phyloP scores from a whole-genome alignment of 495 filamentous ascomycete species.

The Aspergillus funiculosus region DNA sequence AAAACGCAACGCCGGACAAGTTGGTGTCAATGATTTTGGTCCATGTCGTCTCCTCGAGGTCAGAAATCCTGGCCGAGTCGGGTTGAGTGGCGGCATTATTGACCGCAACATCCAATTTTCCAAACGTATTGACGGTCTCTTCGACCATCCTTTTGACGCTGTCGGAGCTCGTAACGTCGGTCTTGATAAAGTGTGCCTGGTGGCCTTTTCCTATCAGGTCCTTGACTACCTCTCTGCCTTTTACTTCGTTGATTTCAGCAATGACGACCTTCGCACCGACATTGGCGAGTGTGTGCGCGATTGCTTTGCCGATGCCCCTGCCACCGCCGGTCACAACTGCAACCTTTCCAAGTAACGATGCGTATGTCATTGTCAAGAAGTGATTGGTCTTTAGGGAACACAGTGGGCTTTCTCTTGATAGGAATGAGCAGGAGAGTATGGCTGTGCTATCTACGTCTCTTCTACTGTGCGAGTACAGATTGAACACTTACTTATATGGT shows the following conservation, averaged over 20 bases:
- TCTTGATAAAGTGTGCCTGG: slow-evolving; percentile 18
- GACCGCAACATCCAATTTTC: slow-evolving; percentile 18
- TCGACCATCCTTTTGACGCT: slow-evolving; percentile 16
- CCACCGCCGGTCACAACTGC: slow-evolving; percentile 39
- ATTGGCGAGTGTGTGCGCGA: slow-evolving; percentile 31
- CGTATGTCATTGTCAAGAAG: too few species aligned
- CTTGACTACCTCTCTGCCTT: slow-evolving; percentile 20
- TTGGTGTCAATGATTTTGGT: slow-evolving; percentile 8
- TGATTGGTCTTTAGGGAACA: too few species aligned
- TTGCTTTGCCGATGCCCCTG: slow-evolving; percentile 43
- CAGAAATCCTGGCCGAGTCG: slow-evolving; percentile 1
- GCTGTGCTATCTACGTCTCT: too few species aligned
- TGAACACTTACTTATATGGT: too few species aligned
- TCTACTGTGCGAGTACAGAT: too few species aligned
- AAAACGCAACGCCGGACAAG: slow-evolving; percentile 17
- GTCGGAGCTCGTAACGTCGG: slow-evolving; percentile 17
- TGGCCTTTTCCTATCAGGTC: slow-evolving; percentile 8
- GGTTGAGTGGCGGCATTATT: slow-evolving; percentile 20
- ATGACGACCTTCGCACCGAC: slow-evolving; percentile 41
- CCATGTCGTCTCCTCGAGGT: slow-evolving; percentile 17
- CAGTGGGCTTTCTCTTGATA: too few species aligned
- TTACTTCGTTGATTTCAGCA: slow-evolving; percentile 36
- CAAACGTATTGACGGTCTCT: slow-evolving; percentile 14
- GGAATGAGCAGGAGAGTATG: too few species aligned
- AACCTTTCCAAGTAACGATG: too few species aligned